Evolutionary conservation across 2,329 filamentous ascomycete species (phyloP).

Genomic region (Alternaria rosae): DNA sequence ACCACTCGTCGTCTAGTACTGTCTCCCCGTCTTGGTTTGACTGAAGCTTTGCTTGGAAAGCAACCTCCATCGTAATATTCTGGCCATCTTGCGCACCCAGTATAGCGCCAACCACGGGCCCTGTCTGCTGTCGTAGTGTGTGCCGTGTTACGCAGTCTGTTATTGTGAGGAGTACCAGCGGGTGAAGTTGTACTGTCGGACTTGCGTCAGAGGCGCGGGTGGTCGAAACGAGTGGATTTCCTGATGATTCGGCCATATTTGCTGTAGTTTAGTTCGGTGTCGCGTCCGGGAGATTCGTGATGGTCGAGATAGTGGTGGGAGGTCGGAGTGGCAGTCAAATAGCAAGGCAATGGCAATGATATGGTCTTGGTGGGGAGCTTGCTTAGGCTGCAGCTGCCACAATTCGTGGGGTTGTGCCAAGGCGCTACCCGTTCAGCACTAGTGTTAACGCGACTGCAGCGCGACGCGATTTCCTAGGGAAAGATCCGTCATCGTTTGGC

Average conservation of each 20-base stretch:
- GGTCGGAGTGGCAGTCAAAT: neutral
- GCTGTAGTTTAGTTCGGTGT: neutral
- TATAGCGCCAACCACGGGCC: slow-evolving; percentile 85
- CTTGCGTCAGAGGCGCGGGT: slow-evolving; percentile 69
- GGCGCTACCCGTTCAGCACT: slow-evolving; percentile 2
- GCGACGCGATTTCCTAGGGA: slow-evolving; percentile 3
- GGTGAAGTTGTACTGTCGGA: slow-evolving; percentile 85
- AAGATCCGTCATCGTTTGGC: neutral
- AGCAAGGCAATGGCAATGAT: slow-evolving; percentile 9
- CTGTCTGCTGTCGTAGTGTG: slow-evolving; percentile 75
- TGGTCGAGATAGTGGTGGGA: neutral
- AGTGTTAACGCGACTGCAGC: slow-evolving; percentile 9
- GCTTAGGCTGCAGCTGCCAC: slow-evolving; percentile 20
- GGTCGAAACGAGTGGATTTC: slow-evolving; percentile 55
- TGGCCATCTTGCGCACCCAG: slow-evolving; percentile 90
- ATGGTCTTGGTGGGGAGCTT: slow-evolving; percentile 17
- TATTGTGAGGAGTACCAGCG: slow-evolving; percentile 92
- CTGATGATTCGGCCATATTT: slow-evolving; percentile 46
- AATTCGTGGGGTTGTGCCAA: slow-evolving; percentile 16
- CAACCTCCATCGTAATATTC: slow-evolving; percentile 89
- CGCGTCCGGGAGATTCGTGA: neutral
- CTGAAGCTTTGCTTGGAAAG: slow-evolving; percentile 76
- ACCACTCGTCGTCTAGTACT: slow-evolving; percentile 74
- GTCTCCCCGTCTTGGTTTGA: slow-evolving; percentile 62
- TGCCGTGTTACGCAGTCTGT: slow-evolving; percentile 96